Conservation (phyloP, 2,329 filamentous ascomycete species). For the Aspergillus costaricaensis region DNA sequence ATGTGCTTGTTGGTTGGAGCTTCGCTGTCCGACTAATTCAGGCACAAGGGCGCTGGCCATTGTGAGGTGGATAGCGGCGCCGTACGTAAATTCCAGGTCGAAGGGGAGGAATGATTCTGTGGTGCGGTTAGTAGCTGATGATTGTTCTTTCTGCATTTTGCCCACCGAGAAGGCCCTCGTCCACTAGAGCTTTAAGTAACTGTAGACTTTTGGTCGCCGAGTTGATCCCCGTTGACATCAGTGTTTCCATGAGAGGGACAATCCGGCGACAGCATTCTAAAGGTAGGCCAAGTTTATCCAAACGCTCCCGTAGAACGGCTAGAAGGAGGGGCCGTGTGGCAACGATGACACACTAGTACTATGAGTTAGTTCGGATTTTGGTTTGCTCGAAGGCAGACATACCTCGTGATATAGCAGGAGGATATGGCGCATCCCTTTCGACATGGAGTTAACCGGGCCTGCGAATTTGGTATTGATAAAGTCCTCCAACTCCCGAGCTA, state of each 20-base stretch:
- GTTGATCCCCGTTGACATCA: slow-evolving; percentile 2
- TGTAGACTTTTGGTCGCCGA: slow-evolving; percentile 5
- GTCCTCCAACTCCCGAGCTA: slow-evolving; percentile 43
- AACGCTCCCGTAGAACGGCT: slow-evolving; percentile 2
- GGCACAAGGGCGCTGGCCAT: slow-evolving; percentile 44
- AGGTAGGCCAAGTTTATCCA: background rate
- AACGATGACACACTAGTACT: slow-evolving; percentile 4
- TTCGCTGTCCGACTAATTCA: background rate
- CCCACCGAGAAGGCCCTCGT: slow-evolving; percentile 6
- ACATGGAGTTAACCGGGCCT: slow-evolving; percentile 37
- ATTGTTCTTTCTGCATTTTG: background rate
- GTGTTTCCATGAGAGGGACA: slow-evolving; percentile 1
- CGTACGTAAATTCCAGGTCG: slow-evolving; percentile 41
- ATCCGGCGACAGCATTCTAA: background rate
- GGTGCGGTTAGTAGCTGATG: background rate
- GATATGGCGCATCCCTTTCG: slow-evolving; percentile 40
- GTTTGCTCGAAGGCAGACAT: background rate
- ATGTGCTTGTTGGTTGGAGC: slow-evolving; percentile 21
- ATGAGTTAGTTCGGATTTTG: slow-evolving; percentile 16
- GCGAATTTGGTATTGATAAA: slow-evolving; percentile 36
- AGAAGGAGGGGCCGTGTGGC: slow-evolving; percentile 9
- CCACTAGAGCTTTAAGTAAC: background rate
- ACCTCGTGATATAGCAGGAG: slow-evolving; percentile 45
- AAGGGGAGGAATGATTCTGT: slow-evolving; percentile 44
- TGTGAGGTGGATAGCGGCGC: slow-evolving; percentile 38